These are phyloP conservation scores for Thermomyces lanuginosus DNA, from an alignment of 2,329 filamentous ascomycete genomes.

Conservation along the genomic window DNA sequence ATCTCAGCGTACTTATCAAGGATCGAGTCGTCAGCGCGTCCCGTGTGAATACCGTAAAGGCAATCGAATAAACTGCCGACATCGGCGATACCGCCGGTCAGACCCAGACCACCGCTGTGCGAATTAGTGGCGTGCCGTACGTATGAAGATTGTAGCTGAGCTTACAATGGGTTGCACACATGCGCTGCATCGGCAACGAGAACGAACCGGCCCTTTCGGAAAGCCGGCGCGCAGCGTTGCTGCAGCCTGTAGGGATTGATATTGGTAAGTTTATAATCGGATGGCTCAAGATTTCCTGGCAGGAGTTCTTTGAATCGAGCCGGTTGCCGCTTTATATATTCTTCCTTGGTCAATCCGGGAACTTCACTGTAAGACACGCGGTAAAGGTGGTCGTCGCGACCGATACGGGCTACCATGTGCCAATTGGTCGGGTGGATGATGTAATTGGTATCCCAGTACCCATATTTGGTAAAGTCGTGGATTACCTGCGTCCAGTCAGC, in stretches of 20 bases:
- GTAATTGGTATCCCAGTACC: constrained; percentile 32
- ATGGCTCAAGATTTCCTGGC: constrained; percentile 42
- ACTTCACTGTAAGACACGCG: constrained; percentile 48
- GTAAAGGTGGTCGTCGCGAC: constrained; percentile 40
- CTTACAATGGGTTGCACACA: constrained; percentile 36
- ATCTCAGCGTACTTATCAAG: constrained; percentile 29
- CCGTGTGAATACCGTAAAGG: constrained; percentile 30
- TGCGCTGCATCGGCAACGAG: constrained; percentile 48
- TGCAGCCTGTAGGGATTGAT: constrained; percentile 47
- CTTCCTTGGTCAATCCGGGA: constrained; percentile 35
- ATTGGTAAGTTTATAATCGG: constrained; percentile 40
- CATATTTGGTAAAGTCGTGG: constrained; percentile 39
- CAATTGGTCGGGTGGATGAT: constrained; percentile 46
- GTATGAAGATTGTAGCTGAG: too few species aligned
- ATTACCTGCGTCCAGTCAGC: constrained; percentile 41
- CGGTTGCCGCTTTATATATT: constrained; percentile 38
- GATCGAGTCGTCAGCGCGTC: constrained; percentile 23
- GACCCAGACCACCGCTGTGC: constrained; percentile 42
- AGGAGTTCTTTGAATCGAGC: constrained; percentile 42
- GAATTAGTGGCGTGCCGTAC: constrained; percentile 10
- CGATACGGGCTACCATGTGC: constrained; percentile 46
- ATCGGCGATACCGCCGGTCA: constrained; percentile 50
- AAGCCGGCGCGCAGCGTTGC: constrained; percentile 41
- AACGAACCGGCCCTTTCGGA: constrained; percentile 41
- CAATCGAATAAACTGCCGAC: constrained; percentile 46